Percentiles rank a stretch among this genome's conserved stretches.
These are phyloP conservation scores for Erysiphe pulchra DNA, from an alignment of 2,329 filamentous ascomycete species.

Conservation along the genomic window DNA sequence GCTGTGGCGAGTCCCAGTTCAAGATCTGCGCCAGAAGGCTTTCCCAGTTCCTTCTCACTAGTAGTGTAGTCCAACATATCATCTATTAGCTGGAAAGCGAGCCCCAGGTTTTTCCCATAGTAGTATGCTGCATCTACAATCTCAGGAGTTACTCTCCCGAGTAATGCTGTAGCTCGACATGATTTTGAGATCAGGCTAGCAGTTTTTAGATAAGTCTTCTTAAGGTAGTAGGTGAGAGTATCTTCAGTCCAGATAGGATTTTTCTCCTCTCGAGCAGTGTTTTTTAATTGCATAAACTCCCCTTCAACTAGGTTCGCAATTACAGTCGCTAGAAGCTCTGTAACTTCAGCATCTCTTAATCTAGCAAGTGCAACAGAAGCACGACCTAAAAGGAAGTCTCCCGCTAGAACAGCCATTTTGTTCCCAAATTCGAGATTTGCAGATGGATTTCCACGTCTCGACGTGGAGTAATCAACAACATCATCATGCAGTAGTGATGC, in stretches of 20 bases:
- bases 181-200: constrained; percentile 91
- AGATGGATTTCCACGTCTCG: constrained; percentile 59
- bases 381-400: constrained; percentile 83
- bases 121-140: constrained; percentile 78
- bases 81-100: constrained; percentile 93
- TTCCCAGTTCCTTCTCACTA: constrained; percentile 62
- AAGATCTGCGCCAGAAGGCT: constrained; percentile 81
- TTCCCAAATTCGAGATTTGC: constrained; percentile 94
- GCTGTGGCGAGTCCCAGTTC: constrained; percentile 86
- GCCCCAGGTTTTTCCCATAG: constrained; percentile 78
- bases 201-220: constrained; percentile 96
- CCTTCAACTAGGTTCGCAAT: constrained; percentile 96
- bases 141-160: constrained; percentile 49
- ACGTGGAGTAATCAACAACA: constrained; percentile 80
- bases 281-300: constrained; percentile 98
- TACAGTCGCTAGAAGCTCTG: constrained; percentile 80
- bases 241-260: constrained; percentile 72
- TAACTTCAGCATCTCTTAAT: constrained; percentile 76
- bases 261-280: constrained; percentile 69
- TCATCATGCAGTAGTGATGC: constrained; percentile 93
- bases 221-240: constrained; percentile 74
- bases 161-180: constrained; percentile 66
- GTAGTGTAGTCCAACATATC: constrained; percentile 95
- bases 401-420: constrained; percentile 94
- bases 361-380: constrained; percentile 84